Evolutionary conservation across 2,329 filamentous ascomycete genomes (phyloP), one percentile per base, ranked within the genome.

Genomic region (Ascochyta clinopodiicola): DNA sequence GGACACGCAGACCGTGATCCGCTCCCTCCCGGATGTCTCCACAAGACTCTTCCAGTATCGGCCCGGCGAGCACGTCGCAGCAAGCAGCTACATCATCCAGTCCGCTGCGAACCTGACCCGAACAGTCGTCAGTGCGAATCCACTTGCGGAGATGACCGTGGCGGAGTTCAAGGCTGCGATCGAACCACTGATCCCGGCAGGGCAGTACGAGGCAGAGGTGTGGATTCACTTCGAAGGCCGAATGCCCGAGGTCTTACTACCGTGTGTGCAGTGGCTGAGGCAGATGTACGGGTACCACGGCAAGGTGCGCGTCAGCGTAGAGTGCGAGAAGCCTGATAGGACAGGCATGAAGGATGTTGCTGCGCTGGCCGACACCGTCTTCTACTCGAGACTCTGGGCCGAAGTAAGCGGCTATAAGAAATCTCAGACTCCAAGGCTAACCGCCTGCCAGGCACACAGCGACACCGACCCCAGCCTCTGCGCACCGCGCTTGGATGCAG

Each of bases 201-300:
- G 44, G 22, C n/a, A 49, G 19, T 31, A 27, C 1, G 7, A 44
- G 6, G 45, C 19, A 10, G 51, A 50, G 32, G 62, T 58, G 6
- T 91, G 86, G 88, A 89, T 86, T 78, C 89, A 92, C 77, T 91
- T 91, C 63, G 88, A 91, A 85, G 89, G 89, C 56, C 84, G 88
- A 49, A 84, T 85, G 51, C 86, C 87, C 35, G 81, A 84, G 39
- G 84, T 85, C 43, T 86, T 82, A 24, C 74, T 85, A 21, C 68
- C 79, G 37, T 90, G 86, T 72, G 85, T 91, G 50, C 78, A 69
- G 37, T 75, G 84, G 64, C 69, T 90, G 60, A 83, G 84, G 44
- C 66, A 44, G 2, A 40, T 21, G 4, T 32, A 51, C 67, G 38
- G 66, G 66, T 25, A 76, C 79, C 6, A 31, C 6, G 49, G 81